Percentiles rank a stretch among this genome's conserved stretches.
These are phyloP conservation scores for Acephala macrosclerotiorum DNA, from an alignment of 2,329 filamentous ascomycete species.

Conservation along the genomic window DNA sequence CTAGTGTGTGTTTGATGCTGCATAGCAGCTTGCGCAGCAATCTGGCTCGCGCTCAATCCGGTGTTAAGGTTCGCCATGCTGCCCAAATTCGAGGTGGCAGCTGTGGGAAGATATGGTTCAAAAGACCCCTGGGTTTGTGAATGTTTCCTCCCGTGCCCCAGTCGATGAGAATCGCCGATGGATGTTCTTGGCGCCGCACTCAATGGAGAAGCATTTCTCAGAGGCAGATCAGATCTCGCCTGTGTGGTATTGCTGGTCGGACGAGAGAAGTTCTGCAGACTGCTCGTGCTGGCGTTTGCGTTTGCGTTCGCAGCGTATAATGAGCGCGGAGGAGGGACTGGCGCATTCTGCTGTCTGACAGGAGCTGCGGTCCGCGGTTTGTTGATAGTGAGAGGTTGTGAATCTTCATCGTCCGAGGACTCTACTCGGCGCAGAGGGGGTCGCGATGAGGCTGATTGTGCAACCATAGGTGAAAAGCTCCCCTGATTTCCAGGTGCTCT, in stretches of 20 bases:
- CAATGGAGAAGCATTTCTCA: slow-evolving; percentile 50
- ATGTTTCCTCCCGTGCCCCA: slow-evolving; percentile 66
- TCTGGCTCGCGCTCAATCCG: slow-evolving; percentile 71
- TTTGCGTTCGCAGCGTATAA: slow-evolving; percentile 58
- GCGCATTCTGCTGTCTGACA: slow-evolving; percentile 37
- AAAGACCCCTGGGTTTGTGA: slow-evolving; percentile 80
- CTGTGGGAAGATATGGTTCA: slow-evolving; percentile 74
- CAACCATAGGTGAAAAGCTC: slow-evolving; percentile 44
- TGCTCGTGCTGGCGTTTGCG: slow-evolving; percentile 56
- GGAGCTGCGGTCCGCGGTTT: slow-evolving; percentile 50
- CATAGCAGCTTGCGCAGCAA: slow-evolving; percentile 81
- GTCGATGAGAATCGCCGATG: slow-evolving; percentile 41
- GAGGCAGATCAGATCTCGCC: slow-evolving; percentile 33
- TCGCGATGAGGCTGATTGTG: slow-evolving; percentile 46
- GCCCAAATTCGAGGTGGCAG: slow-evolving; percentile 47
- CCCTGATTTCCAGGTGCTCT: slow-evolving; percentile 36
- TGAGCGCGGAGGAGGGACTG: slow-evolving; percentile 48
- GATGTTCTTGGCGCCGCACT: slow-evolving; percentile 49
- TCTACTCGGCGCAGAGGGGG: slow-evolving; percentile 53
- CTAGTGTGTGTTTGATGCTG: slow-evolving; percentile 62
- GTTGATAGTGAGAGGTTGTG: slow-evolving; percentile 51
- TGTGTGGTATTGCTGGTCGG: slow-evolving; percentile 47
- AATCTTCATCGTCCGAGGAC: slow-evolving; percentile 54
- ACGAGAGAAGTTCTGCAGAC: slow-evolving; percentile 64
- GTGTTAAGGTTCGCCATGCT: slow-evolving; percentile 45